Percentiles rank a stretch among this genome's conserved stretches.
Conservation (phyloP, 169 alveolate species). For the Eimeria acervulina region DNA sequence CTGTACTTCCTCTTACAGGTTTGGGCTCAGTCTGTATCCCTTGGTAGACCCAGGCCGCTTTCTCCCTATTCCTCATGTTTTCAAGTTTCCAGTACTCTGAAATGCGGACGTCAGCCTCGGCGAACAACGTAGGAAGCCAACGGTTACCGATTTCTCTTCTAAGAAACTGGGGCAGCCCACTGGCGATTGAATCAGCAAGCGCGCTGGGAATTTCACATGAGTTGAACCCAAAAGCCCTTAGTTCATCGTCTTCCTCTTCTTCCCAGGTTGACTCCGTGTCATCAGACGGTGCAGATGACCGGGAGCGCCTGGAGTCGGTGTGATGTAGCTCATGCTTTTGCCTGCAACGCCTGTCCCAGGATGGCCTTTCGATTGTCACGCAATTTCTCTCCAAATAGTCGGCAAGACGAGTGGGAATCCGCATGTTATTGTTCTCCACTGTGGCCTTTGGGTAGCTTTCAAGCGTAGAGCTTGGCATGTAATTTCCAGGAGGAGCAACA, state of each 20-base stretch:
- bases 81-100: conserved; percentile 76
- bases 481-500: conserved; percentile 7
- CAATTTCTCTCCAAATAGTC: conserved; percentile 59
- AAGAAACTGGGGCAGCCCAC: conserved; percentile 40
- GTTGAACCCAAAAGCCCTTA: neutral
- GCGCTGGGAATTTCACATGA: neutral
- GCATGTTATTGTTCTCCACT: conserved; percentile 66
- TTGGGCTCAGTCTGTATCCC: conserved; percentile 56
- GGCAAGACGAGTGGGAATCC: conserved; percentile 58
- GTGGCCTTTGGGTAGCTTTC: conserved; percentile 46
- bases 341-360: conserved; percentile 61
- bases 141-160: conserved; percentile 74
- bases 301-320: neutral
- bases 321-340: neutral
- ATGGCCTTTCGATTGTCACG: conserved; percentile 38
- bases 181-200: neutral
- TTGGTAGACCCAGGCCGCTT: conserved; percentile 65
- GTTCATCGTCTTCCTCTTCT: conserved; percentile 23
- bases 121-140: conserved; percentile 47
- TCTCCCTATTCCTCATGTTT: conserved; percentile 40
- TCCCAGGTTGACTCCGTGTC: conserved; percentile 64
- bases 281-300: conserved; percentile 24
- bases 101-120: conserved; percentile 70
- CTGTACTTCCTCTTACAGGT: conserved; percentile 1
- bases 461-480: conserved; percentile 13